These are phyloP conservation scores for Phytophthora rubi DNA, from an alignment of 352 stramenopile species.

Conservation along the genomic window DNA sequence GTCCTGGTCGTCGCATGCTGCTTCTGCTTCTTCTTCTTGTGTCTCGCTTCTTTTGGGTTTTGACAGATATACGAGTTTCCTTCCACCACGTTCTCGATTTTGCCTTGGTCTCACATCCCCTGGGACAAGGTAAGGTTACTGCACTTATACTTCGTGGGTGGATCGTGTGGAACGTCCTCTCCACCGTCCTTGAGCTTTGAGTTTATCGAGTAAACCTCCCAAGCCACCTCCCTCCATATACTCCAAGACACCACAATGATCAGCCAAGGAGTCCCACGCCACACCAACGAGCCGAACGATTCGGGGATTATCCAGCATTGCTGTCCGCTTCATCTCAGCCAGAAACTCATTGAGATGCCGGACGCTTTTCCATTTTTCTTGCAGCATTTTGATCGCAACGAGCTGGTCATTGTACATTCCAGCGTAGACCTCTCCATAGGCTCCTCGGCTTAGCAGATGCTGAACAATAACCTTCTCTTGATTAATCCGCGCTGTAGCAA, in stretches of 20 bases:
- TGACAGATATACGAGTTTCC: background rate
- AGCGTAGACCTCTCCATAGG: slow-evolving; percentile 39
- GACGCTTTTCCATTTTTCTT: slow-evolving; percentile 37
- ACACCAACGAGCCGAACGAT: slow-evolving; percentile 49
- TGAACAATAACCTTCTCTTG: slow-evolving; percentile 39
- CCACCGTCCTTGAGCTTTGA: background rate
- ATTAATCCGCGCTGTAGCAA: slow-evolving; percentile 35
- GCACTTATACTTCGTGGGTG: slow-evolving; percentile 6
- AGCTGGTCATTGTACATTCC: slow-evolving; percentile 35
- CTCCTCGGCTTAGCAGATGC: slow-evolving; percentile 33
- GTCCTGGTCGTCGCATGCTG: slow-evolving; percentile 6
- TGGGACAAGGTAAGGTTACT: background rate
- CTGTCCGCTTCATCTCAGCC: slow-evolving; percentile 45
- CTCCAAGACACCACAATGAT: slow-evolving; percentile 46
- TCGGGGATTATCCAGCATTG: slow-evolving; percentile 42
- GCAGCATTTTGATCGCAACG: slow-evolving; percentile 42
- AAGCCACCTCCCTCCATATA: slow-evolving; percentile 52
- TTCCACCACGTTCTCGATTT: slow-evolving; percentile 1
- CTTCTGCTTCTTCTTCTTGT: background rate
- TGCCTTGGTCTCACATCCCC: slow-evolving; percentile 1
- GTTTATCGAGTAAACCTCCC: slow-evolving; percentile 32
- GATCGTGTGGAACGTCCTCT: slow-evolving; percentile 26
- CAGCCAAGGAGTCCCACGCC: slow-evolving; percentile 45
- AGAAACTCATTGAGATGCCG: slow-evolving; percentile 17
- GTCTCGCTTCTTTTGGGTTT: background rate